phyloP scores from a whole-genome alignment of 352 stramenopile genomes.

The Phytophthora sansomeana region DNA sequence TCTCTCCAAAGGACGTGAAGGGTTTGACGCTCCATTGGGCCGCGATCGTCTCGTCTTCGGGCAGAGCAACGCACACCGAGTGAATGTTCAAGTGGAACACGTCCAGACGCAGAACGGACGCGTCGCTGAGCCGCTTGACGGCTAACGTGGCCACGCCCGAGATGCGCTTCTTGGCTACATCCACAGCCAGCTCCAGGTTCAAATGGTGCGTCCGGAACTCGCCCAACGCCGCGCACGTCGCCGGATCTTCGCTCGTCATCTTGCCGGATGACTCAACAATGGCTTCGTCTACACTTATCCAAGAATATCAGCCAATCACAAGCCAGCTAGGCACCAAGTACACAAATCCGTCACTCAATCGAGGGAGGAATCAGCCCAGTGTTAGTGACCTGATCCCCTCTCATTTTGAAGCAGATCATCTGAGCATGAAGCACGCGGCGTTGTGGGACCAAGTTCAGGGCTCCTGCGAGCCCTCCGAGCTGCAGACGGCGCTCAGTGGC shows the following conservation, averaged over 20 bases:
- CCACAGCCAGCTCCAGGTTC: slow-evolving; percentile 56
- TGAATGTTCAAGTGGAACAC: slow-evolving; percentile 69
- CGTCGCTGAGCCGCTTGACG: slow-evolving; percentile 34
- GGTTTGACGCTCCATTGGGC: slow-evolving; percentile 55
- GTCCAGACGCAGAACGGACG: slow-evolving; percentile 51
- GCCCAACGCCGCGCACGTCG: slow-evolving; percentile 64
- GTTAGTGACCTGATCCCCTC: slow-evolving; percentile 8
- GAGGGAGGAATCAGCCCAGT: not conserved
- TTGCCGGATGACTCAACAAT: slow-evolving; percentile 4
- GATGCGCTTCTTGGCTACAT: slow-evolving; percentile 46
- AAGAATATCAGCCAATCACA: slow-evolving; percentile 18
- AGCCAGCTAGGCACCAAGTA: not conserved
- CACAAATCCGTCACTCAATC: not conserved
- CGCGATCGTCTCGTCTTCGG: slow-evolving; percentile 18
- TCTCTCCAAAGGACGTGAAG: slow-evolving; percentile 74
- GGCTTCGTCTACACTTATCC: slow-evolving; percentile 25
- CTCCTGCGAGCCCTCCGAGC: slow-evolving; percentile 47
- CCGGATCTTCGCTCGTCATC: slow-evolving; percentile 49
- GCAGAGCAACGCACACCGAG: slow-evolving; percentile 44
- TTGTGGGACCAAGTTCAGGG: slow-evolving; percentile 82
- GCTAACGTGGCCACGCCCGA: slow-evolving; percentile 45
- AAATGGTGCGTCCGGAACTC: slow-evolving; percentile 64
- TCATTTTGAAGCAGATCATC: slow-evolving; percentile 35
- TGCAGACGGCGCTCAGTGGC: slow-evolving; percentile 44
- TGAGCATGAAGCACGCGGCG: slow-evolving; percentile 43